These are phyloP conservation scores for Tilletiopsis washingtonensis DNA, from an alignment of 1,284 basidiomycete genomes.

Conservation along the genomic window DNA sequence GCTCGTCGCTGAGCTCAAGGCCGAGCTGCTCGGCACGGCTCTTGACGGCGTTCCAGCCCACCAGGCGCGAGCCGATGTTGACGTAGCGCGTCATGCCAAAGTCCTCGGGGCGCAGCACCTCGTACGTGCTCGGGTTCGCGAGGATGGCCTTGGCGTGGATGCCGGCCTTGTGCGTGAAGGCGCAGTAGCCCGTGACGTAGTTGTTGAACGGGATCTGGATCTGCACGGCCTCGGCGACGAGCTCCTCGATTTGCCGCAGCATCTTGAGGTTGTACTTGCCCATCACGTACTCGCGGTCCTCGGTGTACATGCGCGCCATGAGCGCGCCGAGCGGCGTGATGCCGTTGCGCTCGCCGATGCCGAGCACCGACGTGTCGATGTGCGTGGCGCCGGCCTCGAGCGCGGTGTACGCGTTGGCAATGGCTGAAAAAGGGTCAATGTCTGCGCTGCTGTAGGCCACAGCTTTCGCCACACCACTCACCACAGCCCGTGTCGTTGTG, in stretches of 20 bases:
- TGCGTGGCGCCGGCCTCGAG: conserved; percentile 98
- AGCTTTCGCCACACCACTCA: too few relatives aligned
- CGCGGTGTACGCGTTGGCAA: conserved; percentile 97
- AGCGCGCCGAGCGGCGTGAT: conserved; percentile 97
- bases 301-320: conserved; percentile 80
- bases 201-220: conserved; percentile 98
- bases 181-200: conserved; percentile 81
- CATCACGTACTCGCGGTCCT: conserved; percentile 94
- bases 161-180: conserved; percentile 99
- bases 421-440: too few relatives aligned
- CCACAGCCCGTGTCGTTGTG: conserved; percentile 89
- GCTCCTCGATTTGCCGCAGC: conserved; percentile 96
- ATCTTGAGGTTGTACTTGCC: conserved; percentile 96
- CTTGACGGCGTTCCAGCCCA: conserved; percentile 99
- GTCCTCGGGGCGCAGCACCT: conserved; percentile 60
- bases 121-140: conserved; percentile 96
- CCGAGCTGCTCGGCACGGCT: conserved; percentile 95
- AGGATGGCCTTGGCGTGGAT: conserved; percentile 99
- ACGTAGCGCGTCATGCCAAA: conserved; percentile 97
- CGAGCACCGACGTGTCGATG: conserved; percentile 78
- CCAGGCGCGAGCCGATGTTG: conserved; percentile 93
- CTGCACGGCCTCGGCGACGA: conserved; percentile 97
- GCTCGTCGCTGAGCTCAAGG: conserved; percentile 72
- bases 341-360: conserved; percentile 97
- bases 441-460: too few relatives aligned